Evolutionary conservation across 2,329 filamentous ascomycete species (phyloP).

Genomic region (Trichoderma guizhouense): DNA sequence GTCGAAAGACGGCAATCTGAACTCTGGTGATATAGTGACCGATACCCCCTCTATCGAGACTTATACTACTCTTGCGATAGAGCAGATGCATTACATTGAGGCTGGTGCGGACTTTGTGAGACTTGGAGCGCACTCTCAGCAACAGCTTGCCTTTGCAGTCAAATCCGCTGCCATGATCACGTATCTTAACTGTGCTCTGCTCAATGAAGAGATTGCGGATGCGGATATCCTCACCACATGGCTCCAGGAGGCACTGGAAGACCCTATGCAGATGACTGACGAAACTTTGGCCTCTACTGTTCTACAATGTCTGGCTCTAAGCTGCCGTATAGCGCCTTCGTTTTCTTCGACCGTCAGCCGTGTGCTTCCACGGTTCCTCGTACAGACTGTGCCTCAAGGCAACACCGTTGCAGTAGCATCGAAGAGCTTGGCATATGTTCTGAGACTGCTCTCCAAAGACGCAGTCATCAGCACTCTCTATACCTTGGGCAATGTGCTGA

Average conservation of each 20-base stretch:
- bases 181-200: constrained; percentile 78
- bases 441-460: constrained; percentile 83
- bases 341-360: constrained; percentile 74
- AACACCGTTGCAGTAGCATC: constrained; percentile 73
- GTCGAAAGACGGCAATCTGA: constrained; percentile 49
- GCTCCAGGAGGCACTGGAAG: constrained; percentile 78
- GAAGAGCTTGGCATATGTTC: constrained; percentile 75
- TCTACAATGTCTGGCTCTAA: constrained; percentile 75
- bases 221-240: constrained; percentile 74
- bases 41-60: constrained; percentile 57
- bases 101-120: constrained; percentile 82
- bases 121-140: constrained; percentile 81
- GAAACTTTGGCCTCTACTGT: constrained; percentile 72
- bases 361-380: constrained; percentile 79
- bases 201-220: constrained; percentile 80
- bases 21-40: constrained; percentile 42
- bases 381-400: constrained; percentile 71
- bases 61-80: constrained; percentile 69
- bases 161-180: constrained; percentile 79
- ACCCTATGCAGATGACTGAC: constrained; percentile 79
- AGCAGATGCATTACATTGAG: constrained; percentile 83
- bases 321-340: constrained; percentile 70
- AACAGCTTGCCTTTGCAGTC: constrained; percentile 78
- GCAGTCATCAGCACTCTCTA: constrained; percentile 93
- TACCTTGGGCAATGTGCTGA: constrained; percentile 92